Evolutionary conservation across 1,139 yeast genomes (phyloP).

Genomic region (Nematodospora anomalae): DNA sequence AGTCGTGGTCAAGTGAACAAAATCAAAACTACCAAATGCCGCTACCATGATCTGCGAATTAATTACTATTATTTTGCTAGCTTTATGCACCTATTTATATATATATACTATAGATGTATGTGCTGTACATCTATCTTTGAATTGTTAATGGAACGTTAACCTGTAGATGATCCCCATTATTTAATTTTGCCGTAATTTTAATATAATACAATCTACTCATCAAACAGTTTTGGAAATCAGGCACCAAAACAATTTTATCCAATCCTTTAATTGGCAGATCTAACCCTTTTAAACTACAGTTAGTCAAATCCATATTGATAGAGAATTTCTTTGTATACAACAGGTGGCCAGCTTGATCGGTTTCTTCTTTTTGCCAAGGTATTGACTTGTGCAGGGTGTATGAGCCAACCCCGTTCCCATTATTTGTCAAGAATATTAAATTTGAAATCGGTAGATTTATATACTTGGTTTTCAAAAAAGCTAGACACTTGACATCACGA

Average conservation of each 20-base stretch:
- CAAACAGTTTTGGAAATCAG: slow-evolving; percentile 58
- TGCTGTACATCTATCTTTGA: slow-evolving; percentile 17
- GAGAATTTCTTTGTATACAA: slow-evolving; percentile 30
- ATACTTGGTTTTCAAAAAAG: slow-evolving; percentile 34
- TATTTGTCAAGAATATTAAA: slow-evolving; percentile 16
- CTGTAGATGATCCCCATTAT: slow-evolving; percentile 32
- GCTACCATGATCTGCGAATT: too few species aligned
- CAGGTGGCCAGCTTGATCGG: slow-evolving; percentile 17
- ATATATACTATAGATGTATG: too few species aligned
- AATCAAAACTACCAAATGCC: neutral
- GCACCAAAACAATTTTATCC: slow-evolving; percentile 46
- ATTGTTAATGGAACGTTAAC: slow-evolving; percentile 41
- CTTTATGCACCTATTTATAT: too few species aligned
- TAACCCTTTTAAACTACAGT: slow-evolving; percentile 27
- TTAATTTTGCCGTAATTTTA: slow-evolving; percentile 31
- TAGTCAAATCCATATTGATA: slow-evolving; percentile 26
- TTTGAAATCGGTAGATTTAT: slow-evolving; percentile 25
- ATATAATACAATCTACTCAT: slow-evolving; percentile 52
- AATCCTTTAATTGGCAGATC: slow-evolving; percentile 25
- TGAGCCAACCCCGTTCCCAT: slow-evolving; percentile 20
- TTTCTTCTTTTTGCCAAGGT: slow-evolving; percentile 26
- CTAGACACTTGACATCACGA: slow-evolving; percentile 39
- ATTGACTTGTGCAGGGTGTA: slow-evolving; percentile 22
- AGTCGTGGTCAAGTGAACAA: neutral
- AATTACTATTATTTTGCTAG: too few species aligned